Conservation (phyloP, 179 eudicot species). For the Carnegiea gigantea region DNA sequence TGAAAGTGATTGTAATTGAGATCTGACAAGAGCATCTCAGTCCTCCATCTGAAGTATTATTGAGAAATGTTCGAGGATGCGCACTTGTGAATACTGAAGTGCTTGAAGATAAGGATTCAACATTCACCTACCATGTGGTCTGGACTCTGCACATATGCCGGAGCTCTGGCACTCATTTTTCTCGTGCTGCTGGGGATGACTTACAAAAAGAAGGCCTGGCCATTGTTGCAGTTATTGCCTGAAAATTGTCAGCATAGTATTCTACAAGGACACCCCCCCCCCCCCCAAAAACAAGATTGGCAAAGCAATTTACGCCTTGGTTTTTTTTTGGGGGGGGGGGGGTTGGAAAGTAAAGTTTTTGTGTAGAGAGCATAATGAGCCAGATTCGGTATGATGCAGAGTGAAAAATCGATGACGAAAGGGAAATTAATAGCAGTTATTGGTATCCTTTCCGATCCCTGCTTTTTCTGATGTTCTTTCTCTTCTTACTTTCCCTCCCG, state of each 20-base stretch:
- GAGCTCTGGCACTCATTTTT: no score
- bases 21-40: background rate
- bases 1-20: background rate
- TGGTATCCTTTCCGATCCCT: background rate
- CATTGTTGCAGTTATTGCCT: background rate
- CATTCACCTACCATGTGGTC: no score
- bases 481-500: no score
- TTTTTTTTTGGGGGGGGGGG: background rate
- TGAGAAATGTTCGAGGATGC: background rate
- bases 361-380: background rate
- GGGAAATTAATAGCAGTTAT: background rate
- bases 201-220: no score
- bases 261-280: background rate
- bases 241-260: background rate
- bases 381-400: background rate
- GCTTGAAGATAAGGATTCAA: background rate
- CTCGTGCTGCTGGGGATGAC: no score
- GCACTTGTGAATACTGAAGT: background rate
- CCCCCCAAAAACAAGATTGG: background rate
- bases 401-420: background rate
- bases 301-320: background rate
- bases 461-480: no score
- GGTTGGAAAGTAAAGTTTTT: no score
- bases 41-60: background rate
- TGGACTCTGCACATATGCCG: no score